Percentiles rank a stretch among this genome's conserved stretches.
These are phyloP conservation scores for Emmonsia crescens DNA, from an alignment of 2,329 filamentous ascomycete species.

Conservation along the genomic window DNA sequence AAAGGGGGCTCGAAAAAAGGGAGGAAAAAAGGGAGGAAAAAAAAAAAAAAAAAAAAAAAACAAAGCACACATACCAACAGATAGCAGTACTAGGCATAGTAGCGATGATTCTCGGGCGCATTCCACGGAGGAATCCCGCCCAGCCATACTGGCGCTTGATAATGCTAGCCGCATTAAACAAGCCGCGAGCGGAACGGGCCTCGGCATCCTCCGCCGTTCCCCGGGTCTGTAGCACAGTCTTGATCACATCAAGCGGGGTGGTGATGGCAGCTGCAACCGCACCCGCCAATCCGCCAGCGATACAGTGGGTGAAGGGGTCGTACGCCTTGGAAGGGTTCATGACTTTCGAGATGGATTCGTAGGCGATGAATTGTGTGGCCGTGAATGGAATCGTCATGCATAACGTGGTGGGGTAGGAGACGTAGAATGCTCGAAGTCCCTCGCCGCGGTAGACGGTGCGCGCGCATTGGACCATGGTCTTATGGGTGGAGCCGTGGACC, in stretches of 20 bases:
- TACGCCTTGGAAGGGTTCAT: slow-evolving; percentile 76
- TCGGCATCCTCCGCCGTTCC: slow-evolving; percentile 73
- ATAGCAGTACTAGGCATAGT: slow-evolving; percentile 99
- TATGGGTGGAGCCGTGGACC: slow-evolving; percentile 88
- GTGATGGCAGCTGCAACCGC: slow-evolving; percentile 89
- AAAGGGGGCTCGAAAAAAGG: neutral
- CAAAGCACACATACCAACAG: slow-evolving; percentile 60
- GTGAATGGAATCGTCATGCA: slow-evolving; percentile 99
- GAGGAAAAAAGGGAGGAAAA: neutral
- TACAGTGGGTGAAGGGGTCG: slow-evolving; percentile 86
- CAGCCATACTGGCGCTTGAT: slow-evolving; percentile 76
- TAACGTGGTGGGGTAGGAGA: slow-evolving; percentile 94
- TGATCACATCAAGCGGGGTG: slow-evolving; percentile 95
- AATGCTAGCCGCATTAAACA: slow-evolving; percentile 67
- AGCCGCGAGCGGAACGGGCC: slow-evolving; percentile 71
- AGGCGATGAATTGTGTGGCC: slow-evolving; percentile 91
- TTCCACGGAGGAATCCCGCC: slow-evolving; percentile 82
- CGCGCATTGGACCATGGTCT: slow-evolving; percentile 77
- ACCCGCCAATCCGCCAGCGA: slow-evolving; percentile 83
- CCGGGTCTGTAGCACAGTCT: slow-evolving; percentile 90
- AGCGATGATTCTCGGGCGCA: slow-evolving; percentile 81
- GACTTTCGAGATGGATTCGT: slow-evolving; percentile 87
- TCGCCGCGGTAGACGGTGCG: slow-evolving; percentile 77
- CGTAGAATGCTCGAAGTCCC: slow-evolving; percentile 85
- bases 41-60: neutral